A percentile compares a stretch with the other conserved stretches of the same genome.
Conservation (phyloP, 2,329 filamentous ascomycete species). For the Aspergillus costaricaensis region DNA sequence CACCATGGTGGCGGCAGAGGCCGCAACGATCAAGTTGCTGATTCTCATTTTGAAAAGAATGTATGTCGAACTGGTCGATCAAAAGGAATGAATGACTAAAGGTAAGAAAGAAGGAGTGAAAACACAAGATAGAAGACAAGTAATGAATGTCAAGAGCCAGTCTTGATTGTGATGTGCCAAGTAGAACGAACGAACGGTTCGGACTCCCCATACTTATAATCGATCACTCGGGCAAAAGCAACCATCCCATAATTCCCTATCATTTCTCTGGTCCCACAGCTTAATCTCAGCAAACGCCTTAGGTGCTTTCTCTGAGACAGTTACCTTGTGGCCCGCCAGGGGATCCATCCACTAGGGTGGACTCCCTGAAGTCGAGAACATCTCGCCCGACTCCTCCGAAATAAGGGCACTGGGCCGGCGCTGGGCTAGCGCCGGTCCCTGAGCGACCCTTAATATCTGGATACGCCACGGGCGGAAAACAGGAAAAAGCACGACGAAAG, state of each 20-base stretch:
- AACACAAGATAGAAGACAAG: constrained; percentile 11
- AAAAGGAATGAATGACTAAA: constrained; percentile 17
- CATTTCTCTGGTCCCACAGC: constrained; percentile 2
- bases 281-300: constrained; percentile 4
- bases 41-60: constrained; percentile 34
- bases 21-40: constrained; percentile 31
- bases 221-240: background rate
- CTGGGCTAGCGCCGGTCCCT: constrained; percentile 5
- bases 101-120: constrained; percentile 11
- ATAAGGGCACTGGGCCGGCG: constrained; percentile 2
- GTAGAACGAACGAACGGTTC: constrained; percentile 5
- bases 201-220: constrained; percentile 7
- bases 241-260: background rate
- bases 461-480: background rate
- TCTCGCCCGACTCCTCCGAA: constrained; percentile 2
- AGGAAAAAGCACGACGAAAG: background rate
- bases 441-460: constrained; percentile 7
- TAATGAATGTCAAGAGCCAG: constrained; percentile 16
- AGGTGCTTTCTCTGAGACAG: constrained; percentile 8
- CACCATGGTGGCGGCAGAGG: constrained; percentile 31
- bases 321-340: background rate
- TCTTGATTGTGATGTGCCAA: constrained; percentile 14
- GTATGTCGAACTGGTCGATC: constrained; percentile 28
- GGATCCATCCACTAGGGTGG: constrained; percentile 7
- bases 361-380: constrained; percentile 6